Evolutionary conservation across 1,139 yeast species (phyloP).

Genomic region (Saccharomycopsis hybrid): DNA sequence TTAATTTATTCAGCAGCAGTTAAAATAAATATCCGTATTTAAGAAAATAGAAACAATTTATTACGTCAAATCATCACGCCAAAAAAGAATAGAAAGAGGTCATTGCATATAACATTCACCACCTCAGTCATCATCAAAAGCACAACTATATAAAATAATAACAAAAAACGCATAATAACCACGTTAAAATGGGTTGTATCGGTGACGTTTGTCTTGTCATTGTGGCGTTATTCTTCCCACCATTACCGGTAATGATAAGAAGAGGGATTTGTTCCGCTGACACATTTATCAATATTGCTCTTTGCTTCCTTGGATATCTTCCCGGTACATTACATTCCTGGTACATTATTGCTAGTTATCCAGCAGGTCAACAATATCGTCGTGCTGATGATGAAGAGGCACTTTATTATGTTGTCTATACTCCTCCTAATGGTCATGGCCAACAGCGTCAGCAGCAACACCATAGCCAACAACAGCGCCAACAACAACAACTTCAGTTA

Average conservation of each 20-base stretch:
- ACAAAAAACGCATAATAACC: no score
- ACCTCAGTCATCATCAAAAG: no score
- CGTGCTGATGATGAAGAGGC: slow-evolving; percentile 18
- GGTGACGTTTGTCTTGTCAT: slow-evolving; percentile 39
- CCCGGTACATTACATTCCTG: slow-evolving; percentile 40
- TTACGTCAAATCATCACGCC: no score
- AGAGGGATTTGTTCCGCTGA: slow-evolving; percentile 42
- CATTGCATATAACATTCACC: no score
- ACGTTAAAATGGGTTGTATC: slow-evolving; percentile 9
- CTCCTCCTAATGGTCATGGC: background rate
- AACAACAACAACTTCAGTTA: no score
- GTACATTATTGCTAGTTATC: slow-evolving; percentile 38
- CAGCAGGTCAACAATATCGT: slow-evolving; percentile 21
- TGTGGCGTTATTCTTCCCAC: slow-evolving; percentile 43
- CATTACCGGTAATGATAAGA: slow-evolving; percentile 46
- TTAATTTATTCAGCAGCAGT: no score
- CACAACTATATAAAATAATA: no score
- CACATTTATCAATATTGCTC: slow-evolving; percentile 38
- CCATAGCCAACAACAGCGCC: background rate
- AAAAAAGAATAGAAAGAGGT: no score
- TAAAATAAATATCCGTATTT: no score
- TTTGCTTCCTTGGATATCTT: slow-evolving; percentile 37
- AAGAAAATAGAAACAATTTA: no score
- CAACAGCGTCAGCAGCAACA: background rate
- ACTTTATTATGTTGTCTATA: slow-evolving; percentile 13